These are phyloP conservation scores for Torrubiella hemipterigena DNA, from an alignment of 2,329 filamentous ascomycete species.

Conservation along the genomic window DNA sequence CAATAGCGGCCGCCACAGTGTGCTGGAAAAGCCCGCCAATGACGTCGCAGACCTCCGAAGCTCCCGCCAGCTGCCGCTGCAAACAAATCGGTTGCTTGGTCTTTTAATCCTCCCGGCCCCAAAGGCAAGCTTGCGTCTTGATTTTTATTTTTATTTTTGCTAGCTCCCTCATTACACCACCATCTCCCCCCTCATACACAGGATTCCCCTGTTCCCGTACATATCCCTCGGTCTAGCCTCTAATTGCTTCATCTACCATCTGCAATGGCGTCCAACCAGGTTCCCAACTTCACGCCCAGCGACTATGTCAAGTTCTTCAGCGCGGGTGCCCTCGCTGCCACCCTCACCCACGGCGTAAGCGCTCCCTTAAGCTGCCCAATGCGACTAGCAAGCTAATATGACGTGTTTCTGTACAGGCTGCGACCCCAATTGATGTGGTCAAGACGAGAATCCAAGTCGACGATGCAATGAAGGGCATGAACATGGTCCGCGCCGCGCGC, in stretches of 20 bases:
- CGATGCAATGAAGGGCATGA: constrained; percentile 71
- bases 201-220: no score
- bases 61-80: no score
- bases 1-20: no score
- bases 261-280: constrained; percentile 18
- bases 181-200: no score
- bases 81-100: no score
- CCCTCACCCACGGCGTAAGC: constrained; percentile 37
- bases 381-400: background rate
- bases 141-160: no score
- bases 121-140: no score
- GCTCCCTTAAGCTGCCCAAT: background rate
- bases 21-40: no score
- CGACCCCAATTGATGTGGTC: constrained; percentile 54
- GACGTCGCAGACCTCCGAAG: no score
- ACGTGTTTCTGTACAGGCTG: constrained; percentile 31
- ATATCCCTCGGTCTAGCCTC: no score
- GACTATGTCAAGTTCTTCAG: constrained; percentile 43
- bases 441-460: constrained; percentile 90
- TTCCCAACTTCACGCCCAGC: constrained; percentile 25
- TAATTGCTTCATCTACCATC: background rate
- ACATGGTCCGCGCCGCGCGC: constrained; percentile 67
- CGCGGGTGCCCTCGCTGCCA: constrained; percentile 39
- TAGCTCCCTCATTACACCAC: no score
- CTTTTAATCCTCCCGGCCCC: no score